A percentile compares a stretch with the other conserved stretches of the same genome.
Conservation (phyloP, 768 basidiomycete species). For the Mycena leptocephala region DNA sequence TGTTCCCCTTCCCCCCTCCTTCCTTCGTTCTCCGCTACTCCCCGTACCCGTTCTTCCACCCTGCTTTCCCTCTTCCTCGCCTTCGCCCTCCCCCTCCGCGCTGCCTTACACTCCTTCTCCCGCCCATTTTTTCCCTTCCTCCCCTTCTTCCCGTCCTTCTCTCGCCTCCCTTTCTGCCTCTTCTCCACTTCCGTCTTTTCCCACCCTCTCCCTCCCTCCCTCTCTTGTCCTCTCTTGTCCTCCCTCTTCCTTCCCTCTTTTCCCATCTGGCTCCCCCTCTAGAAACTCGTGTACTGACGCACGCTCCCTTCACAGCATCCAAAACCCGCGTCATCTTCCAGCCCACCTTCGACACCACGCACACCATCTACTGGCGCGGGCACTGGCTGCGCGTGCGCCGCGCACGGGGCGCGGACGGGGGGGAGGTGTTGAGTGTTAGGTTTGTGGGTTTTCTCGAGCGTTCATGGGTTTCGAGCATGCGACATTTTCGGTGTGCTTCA, state of each 20-base stretch:
- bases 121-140: constrained; percentile 35
- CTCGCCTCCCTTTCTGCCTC: constrained; percentile 33
- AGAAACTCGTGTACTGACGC: too few species aligned
- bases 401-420: constrained; percentile 60
- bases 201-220: neutral
- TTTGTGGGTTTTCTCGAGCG: constrained; percentile 33
- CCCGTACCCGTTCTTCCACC: neutral
- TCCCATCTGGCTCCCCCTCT: too few species aligned
- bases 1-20: neutral
- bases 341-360: constrained; percentile 90
- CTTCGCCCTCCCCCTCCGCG: constrained; percentile 24
- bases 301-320: constrained; percentile 60
- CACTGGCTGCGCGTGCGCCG: constrained; percentile 89
- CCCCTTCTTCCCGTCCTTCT: neutral
- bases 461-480: too few species aligned
- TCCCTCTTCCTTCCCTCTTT: neutral
- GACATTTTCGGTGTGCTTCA: too few species aligned
- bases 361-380: constrained; percentile 89
- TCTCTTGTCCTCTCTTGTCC: constrained; percentile 15
- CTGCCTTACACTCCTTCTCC: neutral
- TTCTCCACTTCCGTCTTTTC: too few species aligned
- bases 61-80: constrained; percentile 12
- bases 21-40: neutral
- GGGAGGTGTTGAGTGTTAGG: constrained; percentile 87
- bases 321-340: constrained; percentile 91